phyloP scores from a whole-genome alignment of 148 eudicot genomes.

The Amaranthus cruentus region DNA sequence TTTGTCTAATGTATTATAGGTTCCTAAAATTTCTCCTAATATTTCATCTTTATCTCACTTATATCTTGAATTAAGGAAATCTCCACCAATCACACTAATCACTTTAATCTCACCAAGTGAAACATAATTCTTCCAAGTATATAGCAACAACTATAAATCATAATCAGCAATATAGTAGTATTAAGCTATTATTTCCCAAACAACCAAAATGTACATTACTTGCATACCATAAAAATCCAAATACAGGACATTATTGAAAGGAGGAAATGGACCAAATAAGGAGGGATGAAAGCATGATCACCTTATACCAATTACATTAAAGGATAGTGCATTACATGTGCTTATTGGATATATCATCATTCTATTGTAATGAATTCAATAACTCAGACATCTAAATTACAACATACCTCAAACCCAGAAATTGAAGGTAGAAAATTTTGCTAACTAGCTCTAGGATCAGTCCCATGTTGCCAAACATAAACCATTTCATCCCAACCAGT shows the following conservation, averaged over 20 bases:
- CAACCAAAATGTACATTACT: not conserved
- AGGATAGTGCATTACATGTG: not conserved
- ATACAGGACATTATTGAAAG: not conserved
- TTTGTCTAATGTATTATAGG: no score
- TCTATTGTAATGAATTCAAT: not conserved
- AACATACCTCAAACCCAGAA: slow-evolving; percentile 3
- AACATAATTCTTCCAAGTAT: not conserved
- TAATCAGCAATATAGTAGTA: not conserved
- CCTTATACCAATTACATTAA: not conserved
- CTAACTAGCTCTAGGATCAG: slow-evolving; percentile 63
- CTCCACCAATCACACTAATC: no score
- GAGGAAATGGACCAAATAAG: not conserved
- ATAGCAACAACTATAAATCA: not conserved
- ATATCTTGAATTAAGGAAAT: no score
- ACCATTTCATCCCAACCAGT: slow-evolving; percentile 99
- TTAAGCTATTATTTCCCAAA: not conserved
- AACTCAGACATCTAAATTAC: not conserved
- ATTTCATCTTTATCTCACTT: no score
- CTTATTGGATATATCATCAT: slow-evolving; percentile 4
- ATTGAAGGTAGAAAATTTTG: not conserved
- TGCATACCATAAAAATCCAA: not conserved
- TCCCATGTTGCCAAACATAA: slow-evolving; percentile 93
- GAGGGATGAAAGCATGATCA: slow-evolving; percentile 4
- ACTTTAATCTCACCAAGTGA: no score
- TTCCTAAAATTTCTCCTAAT: no score